A percentile compares a stretch with the other conserved stretches of the same genome.
Evolutionary conservation across 2,329 filamentous ascomycete genomes (phyloP).

Genomic region (Talaromyces piceae): DNA sequence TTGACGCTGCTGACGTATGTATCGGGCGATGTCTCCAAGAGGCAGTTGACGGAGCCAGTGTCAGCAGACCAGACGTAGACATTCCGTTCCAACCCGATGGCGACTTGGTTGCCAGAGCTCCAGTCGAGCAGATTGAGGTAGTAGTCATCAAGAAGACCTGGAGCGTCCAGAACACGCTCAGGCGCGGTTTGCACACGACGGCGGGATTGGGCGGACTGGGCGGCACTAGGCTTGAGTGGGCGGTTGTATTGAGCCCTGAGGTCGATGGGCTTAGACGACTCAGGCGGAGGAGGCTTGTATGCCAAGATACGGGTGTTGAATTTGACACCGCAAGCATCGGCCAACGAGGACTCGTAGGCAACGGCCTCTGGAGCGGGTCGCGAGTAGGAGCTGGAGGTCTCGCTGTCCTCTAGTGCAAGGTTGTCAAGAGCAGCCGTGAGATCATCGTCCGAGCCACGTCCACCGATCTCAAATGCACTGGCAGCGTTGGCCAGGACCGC

Average conservation of each 20-base stretch:
- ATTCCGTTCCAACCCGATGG: slow-evolving; percentile 91
- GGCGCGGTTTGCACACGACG: slow-evolving; percentile 90
- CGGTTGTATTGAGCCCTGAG: slow-evolving; percentile 97
- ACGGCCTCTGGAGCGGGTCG: slow-evolving; percentile 80
- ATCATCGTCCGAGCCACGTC: slow-evolving; percentile 61
- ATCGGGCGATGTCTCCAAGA: slow-evolving; percentile 79
- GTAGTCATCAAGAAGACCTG: slow-evolving; percentile 94
- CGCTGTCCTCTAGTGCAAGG: slow-evolving; percentile 69
- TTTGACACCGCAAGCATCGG: slow-evolving; percentile 83
- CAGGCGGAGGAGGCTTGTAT: slow-evolving; percentile 96
- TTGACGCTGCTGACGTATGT: slow-evolving; percentile 98
- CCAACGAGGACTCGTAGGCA: slow-evolving; percentile 86
- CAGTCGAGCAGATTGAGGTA: slow-evolving; percentile 98
- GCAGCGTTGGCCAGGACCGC: slow-evolving; percentile 68
- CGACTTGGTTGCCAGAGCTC: slow-evolving; percentile 96
- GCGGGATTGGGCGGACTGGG: slow-evolving; percentile 75
- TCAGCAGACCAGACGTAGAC: slow-evolving; percentile 99
- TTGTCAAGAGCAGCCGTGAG: slow-evolving; percentile 70
- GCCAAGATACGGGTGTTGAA: slow-evolving; percentile 92
- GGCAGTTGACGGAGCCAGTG: slow-evolving; percentile 76
- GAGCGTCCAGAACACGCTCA: slow-evolving; percentile 91
- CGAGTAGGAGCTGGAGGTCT: slow-evolving; percentile 56
- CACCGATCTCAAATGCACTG: slow-evolving; percentile 56
- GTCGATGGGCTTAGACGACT: slow-evolving; percentile 97
- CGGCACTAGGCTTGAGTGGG: slow-evolving; percentile 70